These are phyloP conservation scores for Lolium multiflorum DNA, from an alignment of 176 grass and related monocot genomes.

Conservation along the genomic window DNA sequence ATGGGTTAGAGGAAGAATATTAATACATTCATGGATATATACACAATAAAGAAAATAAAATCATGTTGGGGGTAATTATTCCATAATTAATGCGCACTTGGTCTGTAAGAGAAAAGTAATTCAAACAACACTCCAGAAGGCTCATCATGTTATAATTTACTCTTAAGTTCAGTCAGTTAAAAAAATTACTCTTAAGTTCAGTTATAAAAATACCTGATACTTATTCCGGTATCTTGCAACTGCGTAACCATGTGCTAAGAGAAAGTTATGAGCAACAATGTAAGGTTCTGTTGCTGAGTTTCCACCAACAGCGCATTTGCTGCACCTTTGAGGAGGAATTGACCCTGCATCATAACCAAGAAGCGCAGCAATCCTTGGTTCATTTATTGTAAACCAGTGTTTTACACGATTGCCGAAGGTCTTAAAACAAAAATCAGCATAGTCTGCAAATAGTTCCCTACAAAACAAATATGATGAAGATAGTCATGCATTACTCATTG, in stretches of 20 bases:
- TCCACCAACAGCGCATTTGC: conserved; percentile 52
- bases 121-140: too few species aligned
- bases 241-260: too few species aligned
- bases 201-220: conserved; percentile 57
- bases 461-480: conserved; percentile 29
- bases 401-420: conserved; percentile 72
- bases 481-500: too few species aligned
- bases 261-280: conserved; percentile 51
- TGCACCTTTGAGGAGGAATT: conserved; percentile 48
- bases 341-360: too few species aligned
- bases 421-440: conserved; percentile 71
- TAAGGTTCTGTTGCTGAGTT: conserved; percentile 77
- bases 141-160: too few species aligned
- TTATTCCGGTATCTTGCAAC: conserved; percentile 56
- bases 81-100: too few species aligned
- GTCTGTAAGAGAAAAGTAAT: too few species aligned
- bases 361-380: too few species aligned
- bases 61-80: background rate
- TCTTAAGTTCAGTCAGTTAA: too few species aligned
- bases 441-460: conserved; percentile 63
- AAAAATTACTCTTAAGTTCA: background rate
- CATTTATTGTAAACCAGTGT: conserved; percentile 82
- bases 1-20: too few species aligned
- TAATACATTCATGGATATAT: background rate
- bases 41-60: background rate